Conservation (phyloP, 352 stramenopile species). For the Pythium insidiosum region DNA sequence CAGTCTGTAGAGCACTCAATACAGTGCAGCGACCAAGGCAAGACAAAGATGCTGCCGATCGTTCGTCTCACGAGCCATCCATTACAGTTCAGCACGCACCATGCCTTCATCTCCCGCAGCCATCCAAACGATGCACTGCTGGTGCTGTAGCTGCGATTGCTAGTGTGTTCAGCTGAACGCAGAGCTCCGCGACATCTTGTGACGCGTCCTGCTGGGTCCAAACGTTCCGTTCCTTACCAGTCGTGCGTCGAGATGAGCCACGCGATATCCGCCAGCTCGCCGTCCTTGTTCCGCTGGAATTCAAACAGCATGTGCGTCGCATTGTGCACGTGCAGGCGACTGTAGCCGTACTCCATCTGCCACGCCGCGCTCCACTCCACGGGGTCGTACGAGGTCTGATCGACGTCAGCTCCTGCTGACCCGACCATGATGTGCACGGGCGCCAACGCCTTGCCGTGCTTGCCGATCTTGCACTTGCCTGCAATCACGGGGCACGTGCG, state of each 20-base stretch:
- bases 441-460: not conserved
- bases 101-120: too few relatives aligned
- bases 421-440: constrained; percentile 10
- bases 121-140: too few relatives aligned
- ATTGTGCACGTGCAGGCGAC: constrained; percentile 12
- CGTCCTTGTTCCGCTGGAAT: constrained; percentile 6
- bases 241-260: constrained; percentile 13
- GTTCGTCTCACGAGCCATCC: too few relatives aligned
- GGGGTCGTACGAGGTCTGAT: not conserved
- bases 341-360: constrained; percentile 11
- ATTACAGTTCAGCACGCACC: too few relatives aligned
- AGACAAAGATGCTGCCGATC: too few relatives aligned
- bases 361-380: constrained; percentile 2
- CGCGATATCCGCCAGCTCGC: not conserved
- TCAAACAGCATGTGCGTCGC: constrained; percentile 9
- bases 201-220: too few relatives aligned
- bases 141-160: too few relatives aligned
- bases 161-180: too few relatives aligned
- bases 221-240: too few relatives aligned
- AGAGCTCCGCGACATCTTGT: too few relatives aligned
- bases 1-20: too few relatives aligned
- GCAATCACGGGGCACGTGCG: constrained; percentile 13
- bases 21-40: too few relatives aligned
- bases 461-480: not conserved
- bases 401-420: constrained; percentile 8